Percentiles rank a stretch among this genome's conserved stretches.
Evolutionary conservation across 768 basidiomycete genomes (phyloP).

Genomic region (Pluteus cervinus): DNA sequence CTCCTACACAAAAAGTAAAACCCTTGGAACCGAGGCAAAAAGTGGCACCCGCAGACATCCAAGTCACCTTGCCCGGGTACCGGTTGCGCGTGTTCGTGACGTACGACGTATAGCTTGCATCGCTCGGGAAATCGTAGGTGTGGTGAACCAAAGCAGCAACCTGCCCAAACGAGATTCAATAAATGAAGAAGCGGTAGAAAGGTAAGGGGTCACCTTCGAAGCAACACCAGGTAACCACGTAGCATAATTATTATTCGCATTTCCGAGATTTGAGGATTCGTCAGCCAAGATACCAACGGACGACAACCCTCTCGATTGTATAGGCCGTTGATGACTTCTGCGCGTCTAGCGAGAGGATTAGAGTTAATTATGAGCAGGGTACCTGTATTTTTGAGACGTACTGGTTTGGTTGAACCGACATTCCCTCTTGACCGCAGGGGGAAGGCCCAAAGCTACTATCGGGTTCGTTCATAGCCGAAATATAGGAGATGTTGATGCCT

Average conservation of each 20-base stretch:
- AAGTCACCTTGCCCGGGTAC: slow-evolving; percentile 26
- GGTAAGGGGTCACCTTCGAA: slow-evolving; percentile 11
- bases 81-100: slow-evolving; percentile 18
- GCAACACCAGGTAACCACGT: slow-evolving; percentile 29
- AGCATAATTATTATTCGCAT: slow-evolving; percentile 24
- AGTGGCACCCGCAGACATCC: slow-evolving; percentile 29
- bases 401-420: slow-evolving; percentile 34
- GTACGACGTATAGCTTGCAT: slow-evolving; percentile 25
- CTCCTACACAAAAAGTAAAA: slow-evolving; percentile 22
- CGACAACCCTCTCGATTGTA: slow-evolving; percentile 22
- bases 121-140: slow-evolving; percentile 40
- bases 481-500: slow-evolving; percentile 31
- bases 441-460: slow-evolving; percentile 31
- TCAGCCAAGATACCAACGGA: slow-evolving; percentile 35
- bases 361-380: not conserved
- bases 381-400: slow-evolving; percentile 10
- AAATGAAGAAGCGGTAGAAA: not conserved
- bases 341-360: slow-evolving; percentile 22
- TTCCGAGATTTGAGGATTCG: slow-evolving; percentile 29
- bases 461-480: slow-evolving; percentile 41
- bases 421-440: slow-evolving; percentile 40
- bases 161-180: slow-evolving; percentile 11
- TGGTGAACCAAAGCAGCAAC: slow-evolving; percentile 36
- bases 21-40: too few relatives aligned
- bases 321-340: slow-evolving; percentile 32